phyloP scores from a whole-genome alignment of 768 basidiomycete species.

The Daedaleopsis sinensis region DNA sequence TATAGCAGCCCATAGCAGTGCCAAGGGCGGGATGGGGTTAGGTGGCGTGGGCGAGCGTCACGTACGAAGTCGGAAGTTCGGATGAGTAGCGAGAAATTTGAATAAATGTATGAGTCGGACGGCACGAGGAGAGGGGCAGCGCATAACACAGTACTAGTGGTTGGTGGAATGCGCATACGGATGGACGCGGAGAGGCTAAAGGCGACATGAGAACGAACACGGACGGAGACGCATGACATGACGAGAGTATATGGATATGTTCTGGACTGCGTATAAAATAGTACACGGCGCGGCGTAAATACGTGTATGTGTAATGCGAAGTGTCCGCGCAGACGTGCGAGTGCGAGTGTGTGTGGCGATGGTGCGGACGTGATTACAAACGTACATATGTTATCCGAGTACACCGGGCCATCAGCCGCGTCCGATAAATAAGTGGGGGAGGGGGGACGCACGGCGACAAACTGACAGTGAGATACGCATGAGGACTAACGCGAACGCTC shows the following conservation, averaged over 20 bases:
- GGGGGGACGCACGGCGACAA: too few relatives aligned
- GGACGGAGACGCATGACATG: not conserved
- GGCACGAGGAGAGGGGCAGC: not conserved
- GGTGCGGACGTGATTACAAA: slow-evolving; percentile 6
- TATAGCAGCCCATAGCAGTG: too few relatives aligned
- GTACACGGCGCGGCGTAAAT: not conserved
- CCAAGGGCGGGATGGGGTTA: too few relatives aligned
- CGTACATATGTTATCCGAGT: slow-evolving; percentile 8
- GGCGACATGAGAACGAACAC: not conserved
- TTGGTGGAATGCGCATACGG: not conserved
- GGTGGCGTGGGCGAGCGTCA: too few relatives aligned
- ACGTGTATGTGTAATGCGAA: slow-evolving; percentile 14
- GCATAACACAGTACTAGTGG: not conserved
- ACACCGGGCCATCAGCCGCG: not conserved
- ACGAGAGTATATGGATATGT: not conserved
- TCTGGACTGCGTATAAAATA: not conserved
- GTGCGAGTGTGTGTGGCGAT: not conserved
- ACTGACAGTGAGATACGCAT: not conserved
- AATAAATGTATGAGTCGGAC: not conserved
- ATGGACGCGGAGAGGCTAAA: not conserved
- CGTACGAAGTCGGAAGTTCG: too few relatives aligned
- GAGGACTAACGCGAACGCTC: too few relatives aligned
- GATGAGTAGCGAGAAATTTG: too few relatives aligned
- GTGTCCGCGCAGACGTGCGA: slow-evolving; percentile 3
- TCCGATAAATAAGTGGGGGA: not conserved